Evolutionary conservation across 192 early-diverging fungal genomes (phyloP), one percentile per base, ranked within the genome.

Genomic region (Spizellomyces sp.): DNA sequence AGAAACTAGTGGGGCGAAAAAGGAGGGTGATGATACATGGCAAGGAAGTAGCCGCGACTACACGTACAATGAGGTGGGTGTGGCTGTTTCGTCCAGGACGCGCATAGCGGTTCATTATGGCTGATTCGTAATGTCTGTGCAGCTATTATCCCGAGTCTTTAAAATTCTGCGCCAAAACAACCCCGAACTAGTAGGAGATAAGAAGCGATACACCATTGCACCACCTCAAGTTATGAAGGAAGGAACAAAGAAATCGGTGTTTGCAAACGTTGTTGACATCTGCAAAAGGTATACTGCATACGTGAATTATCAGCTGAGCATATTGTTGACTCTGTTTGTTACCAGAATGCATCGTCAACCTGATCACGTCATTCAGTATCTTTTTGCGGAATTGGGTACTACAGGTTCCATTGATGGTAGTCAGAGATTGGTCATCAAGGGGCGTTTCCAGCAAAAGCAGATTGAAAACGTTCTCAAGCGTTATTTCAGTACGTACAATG

Each of bases 371-470:
- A 98, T 96, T 73, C 94, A 96, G 82, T 99, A 90, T 84, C 87
- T 99, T 75, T 96, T 95, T 84, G 90, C 98, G 46, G 98, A 99
- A 89, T 85, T 99, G 90, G 96, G 96, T 80, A 98, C 95, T n/a
- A 92, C 87, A 47, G 98, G 98, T 43, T 96, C 95, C 19, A 88
- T 98, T 58, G 98, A 98, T 76, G 91, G 92, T 64, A 86, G 81
- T 58, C 91, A 94, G 79, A 90, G 95, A 42, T 80, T 99, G 59
- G 81, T 98, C 55, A 98, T 99, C 83, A 96, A 95, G 88, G 98
- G 98, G 59, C 87, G 92, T 61, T 99, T 98, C 92, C 92, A 95
- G 79, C 96, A 94, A 78, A 98, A 96, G 85, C 96, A 98, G 83
- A 96, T 99, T 70, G 98, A 98, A 80, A 96, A 90, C 71, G 94